phyloP scores from a whole-genome alignment of 208 protist species.

The Strigomonas culicis region DNA sequence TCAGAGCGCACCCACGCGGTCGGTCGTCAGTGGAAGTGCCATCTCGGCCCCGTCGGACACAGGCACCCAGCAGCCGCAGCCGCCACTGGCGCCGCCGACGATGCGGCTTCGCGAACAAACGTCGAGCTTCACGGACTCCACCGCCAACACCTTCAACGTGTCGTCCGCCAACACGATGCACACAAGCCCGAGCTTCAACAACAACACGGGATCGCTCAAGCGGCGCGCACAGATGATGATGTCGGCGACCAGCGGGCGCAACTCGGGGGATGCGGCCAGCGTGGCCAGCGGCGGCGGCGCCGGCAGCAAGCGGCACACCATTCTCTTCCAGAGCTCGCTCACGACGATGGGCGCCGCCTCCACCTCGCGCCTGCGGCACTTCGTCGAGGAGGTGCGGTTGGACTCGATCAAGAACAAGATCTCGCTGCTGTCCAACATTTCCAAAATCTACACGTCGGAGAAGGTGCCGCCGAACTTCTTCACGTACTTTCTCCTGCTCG shows the following conservation, averaged over 20 bases:
- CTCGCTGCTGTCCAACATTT: neutral
- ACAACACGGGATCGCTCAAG: neutral
- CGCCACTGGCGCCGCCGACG: too few species aligned
- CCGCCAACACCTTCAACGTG: too few species aligned
- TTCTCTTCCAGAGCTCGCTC: neutral
- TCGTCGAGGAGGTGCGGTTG: neutral
- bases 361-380: neutral
- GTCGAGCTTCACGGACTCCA: too few species aligned
- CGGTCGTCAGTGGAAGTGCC: too few species aligned
- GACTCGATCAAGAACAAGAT: neutral
- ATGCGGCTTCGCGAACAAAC: too few species aligned
- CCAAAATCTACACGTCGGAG: neutral
- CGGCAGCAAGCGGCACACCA: neutral
- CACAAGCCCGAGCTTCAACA: too few species aligned
- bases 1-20: neutral
- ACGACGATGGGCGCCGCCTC: neutral
- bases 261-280: neutral
- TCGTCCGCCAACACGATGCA: neutral
- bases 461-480: neutral
- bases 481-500: neutral
- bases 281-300: neutral
- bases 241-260: neutral
- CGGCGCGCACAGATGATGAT: neutral
- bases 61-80: too few species aligned
- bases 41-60: too few species aligned